These are phyloP conservation scores for Myriosclerotinia duriaeana DNA, from an alignment of 2,329 filamentous ascomycete genomes.

Conservation along the genomic window DNA sequence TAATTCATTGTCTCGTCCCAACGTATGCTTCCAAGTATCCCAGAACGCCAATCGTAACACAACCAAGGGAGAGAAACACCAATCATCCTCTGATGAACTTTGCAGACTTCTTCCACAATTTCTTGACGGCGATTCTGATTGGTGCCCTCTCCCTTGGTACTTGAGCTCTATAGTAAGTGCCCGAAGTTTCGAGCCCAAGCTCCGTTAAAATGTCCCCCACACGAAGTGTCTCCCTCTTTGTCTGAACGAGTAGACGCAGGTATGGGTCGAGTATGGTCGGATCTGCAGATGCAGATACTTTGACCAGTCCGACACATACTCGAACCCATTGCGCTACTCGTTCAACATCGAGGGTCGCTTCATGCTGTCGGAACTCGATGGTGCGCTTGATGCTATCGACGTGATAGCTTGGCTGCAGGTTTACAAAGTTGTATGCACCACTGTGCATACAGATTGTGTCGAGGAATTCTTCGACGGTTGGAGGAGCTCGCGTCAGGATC, in stretches of 20 bases:
- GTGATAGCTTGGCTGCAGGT: background rate
- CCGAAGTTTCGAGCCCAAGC: constrained; percentile 5
- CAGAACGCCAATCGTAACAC: background rate
- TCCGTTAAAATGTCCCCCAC: background rate
- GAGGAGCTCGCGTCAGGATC: background rate
- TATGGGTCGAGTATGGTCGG: background rate
- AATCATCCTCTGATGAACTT: background rate
- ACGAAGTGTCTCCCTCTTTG: background rate
- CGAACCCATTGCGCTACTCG: constrained; percentile 30
- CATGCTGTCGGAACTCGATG: constrained; percentile 37
- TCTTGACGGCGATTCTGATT: background rate
- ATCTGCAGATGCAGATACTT: background rate
- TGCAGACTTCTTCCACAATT: background rate
- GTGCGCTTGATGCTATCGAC: constrained; percentile 24
- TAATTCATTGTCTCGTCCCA: background rate
- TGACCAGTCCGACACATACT: constrained; percentile 26
- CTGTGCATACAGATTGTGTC: background rate
- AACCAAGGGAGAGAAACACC: background rate
- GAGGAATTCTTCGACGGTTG: background rate
- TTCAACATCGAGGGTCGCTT: constrained; percentile 27
- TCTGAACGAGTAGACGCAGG: background rate
- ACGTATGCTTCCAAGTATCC: background rate
- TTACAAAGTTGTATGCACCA: constrained; percentile 15
- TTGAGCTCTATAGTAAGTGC: background rate
- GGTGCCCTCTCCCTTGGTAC: background rate